phyloP scores from a whole-genome alignment of 2,329 filamentous ascomycete genomes.

The Zymoseptoria passerinii region DNA sequence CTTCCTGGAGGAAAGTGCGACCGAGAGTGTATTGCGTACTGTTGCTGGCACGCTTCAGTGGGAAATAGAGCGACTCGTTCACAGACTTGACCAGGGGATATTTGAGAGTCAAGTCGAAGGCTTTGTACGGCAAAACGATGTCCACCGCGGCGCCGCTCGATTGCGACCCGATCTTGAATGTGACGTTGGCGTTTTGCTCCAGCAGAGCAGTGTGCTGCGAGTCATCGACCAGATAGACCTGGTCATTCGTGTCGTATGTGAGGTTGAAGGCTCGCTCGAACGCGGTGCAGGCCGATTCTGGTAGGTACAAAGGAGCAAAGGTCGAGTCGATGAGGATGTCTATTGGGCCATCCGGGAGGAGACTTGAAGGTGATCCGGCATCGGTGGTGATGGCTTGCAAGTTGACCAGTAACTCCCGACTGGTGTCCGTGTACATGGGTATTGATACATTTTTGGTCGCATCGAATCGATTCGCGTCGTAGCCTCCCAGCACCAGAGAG shows the following conservation, averaged over 20 bases:
- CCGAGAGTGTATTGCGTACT: constrained; percentile 31
- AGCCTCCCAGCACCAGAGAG: constrained; percentile 33
- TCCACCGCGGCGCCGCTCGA: constrained; percentile 23
- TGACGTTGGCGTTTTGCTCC: constrained; percentile 25
- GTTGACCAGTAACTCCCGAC: constrained; percentile 28
- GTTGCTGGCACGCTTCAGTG: constrained; percentile 27
- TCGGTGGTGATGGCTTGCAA: constrained; percentile 25
- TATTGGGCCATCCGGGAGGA: constrained; percentile 25
- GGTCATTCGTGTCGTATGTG: constrained; percentile 22
- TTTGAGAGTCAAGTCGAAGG: constrained; percentile 28
- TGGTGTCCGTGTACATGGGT: constrained; percentile 25
- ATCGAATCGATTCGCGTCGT: constrained; percentile 31
- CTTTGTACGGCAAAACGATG: constrained; percentile 31
- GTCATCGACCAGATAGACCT: constrained; percentile 30
- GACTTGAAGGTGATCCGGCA: constrained; percentile 14
- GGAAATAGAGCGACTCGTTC: constrained; percentile 29
- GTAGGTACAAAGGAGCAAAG: constrained; percentile 57
- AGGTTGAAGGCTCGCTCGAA: constrained; percentile 32
- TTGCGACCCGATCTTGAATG: constrained; percentile 26
- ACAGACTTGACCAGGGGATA: constrained; percentile 24
- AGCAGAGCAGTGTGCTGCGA: constrained; percentile 23
- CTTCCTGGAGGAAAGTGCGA: constrained; percentile 32
- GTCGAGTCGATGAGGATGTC: constrained; percentile 54
- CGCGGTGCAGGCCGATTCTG: constrained; percentile 33
- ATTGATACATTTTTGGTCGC: constrained; percentile 28